These are phyloP conservation scores for Venturia aucupariae DNA, from an alignment of 2,329 filamentous ascomycete genomes.

Conservation along the genomic window DNA sequence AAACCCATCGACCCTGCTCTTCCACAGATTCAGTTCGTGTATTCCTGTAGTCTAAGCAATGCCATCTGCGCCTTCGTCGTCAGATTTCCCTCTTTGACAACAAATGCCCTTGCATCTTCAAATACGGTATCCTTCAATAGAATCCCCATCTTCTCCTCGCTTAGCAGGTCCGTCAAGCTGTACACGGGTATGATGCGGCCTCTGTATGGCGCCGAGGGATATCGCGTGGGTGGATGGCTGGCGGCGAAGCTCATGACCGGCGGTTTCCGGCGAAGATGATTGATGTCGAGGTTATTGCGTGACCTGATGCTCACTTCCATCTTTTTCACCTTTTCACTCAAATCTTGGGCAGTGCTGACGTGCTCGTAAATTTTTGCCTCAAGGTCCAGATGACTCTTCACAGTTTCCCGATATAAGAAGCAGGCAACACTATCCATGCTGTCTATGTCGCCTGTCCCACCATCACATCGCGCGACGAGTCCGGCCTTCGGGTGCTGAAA, in stretches of 20 bases:
- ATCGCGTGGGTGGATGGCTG: background rate
- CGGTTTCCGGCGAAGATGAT: no score
- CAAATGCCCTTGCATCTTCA: background rate
- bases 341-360: background rate
- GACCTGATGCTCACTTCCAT: background rate
- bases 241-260: background rate
- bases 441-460: background rate
- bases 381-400: background rate
- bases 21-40: background rate
- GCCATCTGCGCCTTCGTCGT: slow-evolving; percentile 9
- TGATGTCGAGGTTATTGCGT: background rate
- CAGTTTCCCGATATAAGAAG: background rate
- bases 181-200: slow-evolving; percentile 10
- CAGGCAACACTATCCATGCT: background rate
- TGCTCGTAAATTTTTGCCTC: background rate
- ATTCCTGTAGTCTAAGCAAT: slow-evolving; percentile 6
- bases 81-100: slow-evolving; percentile 2
- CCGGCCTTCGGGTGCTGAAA: slow-evolving; percentile 5
- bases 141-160: background rate
- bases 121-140: slow-evolving; percentile 6
- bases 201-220: background rate
- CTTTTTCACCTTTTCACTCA: background rate
- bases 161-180: slow-evolving; percentile 4
- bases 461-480: background rate
- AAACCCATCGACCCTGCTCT: background rate